Percentiles rank a stretch among this genome's conserved stretches.
Conservation (phyloP, 176 grass and related monocot species). For the Saccharum spontaneum region DNA sequence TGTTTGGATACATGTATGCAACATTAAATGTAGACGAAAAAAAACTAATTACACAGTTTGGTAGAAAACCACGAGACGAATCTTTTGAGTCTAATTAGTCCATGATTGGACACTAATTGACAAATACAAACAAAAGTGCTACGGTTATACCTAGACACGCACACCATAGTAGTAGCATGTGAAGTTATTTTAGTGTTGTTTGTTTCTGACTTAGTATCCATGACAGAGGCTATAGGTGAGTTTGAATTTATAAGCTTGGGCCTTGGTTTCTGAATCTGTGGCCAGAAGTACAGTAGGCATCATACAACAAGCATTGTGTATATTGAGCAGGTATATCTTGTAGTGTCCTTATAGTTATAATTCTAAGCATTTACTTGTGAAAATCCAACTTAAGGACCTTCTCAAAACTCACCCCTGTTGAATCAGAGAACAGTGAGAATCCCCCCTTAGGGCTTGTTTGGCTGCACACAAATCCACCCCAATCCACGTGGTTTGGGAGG, state of each 20-base stretch:
- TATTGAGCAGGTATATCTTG: background rate
- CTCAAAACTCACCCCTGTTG: background rate
- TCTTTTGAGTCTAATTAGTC: too few relatives aligned
- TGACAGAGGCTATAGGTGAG: background rate
- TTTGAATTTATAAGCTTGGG: background rate
- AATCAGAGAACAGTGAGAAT: background rate
- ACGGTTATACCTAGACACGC: background rate
- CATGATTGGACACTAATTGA: too few relatives aligned
- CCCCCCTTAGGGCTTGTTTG: too few relatives aligned
- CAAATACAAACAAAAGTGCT: too few relatives aligned
- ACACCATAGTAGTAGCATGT: background rate
- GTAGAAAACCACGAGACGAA: too few relatives aligned
- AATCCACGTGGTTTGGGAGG: too few relatives aligned
- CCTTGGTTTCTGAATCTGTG: background rate
- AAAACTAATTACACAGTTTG: too few relatives aligned
- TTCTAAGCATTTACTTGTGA: background rate
- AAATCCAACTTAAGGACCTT: background rate
- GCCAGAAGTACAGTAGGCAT: background rate
- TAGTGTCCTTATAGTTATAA: constrained; percentile 8
- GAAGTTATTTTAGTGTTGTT: background rate
- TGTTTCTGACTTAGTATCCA: background rate
- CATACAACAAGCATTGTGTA: background rate
- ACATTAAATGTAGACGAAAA: too few relatives aligned
- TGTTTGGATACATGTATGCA: too few relatives aligned
- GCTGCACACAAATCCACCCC: too few relatives aligned